Conservation (phyloP, 2,329 filamentous ascomycete genomes). For the Scytalidium lignicola region DNA sequence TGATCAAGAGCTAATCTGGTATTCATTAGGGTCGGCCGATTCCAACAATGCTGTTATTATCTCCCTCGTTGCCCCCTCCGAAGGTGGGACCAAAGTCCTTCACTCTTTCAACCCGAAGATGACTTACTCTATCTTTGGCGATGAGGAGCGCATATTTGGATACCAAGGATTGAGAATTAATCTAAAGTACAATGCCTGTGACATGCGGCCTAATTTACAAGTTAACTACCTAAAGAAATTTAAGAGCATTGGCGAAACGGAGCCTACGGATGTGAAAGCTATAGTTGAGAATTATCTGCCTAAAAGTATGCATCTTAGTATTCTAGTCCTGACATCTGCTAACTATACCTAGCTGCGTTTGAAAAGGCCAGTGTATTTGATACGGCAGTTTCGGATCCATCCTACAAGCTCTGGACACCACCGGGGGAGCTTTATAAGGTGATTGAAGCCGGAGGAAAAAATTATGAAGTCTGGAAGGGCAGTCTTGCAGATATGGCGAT, state of each 20-base stretch:
- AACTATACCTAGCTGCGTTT: slow-evolving; percentile 54
- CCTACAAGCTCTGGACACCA: slow-evolving; percentile 54
- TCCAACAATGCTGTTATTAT: slow-evolving; percentile 53
- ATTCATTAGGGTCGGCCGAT: slow-evolving; percentile 21
- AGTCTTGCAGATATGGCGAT: slow-evolving; percentile 66
- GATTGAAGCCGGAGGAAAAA: slow-evolving; percentile 55
- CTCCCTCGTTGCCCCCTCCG: slow-evolving; percentile 49
- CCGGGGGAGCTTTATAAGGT: slow-evolving; percentile 68
- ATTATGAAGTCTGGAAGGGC: slow-evolving; percentile 82
- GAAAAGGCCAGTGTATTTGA: slow-evolving; percentile 58
- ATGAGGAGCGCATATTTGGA: slow-evolving; percentile 88
- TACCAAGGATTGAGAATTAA: slow-evolving; percentile 77
- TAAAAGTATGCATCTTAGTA: slow-evolving; percentile 42
- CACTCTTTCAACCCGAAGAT: slow-evolving; percentile 77
- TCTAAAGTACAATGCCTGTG: slow-evolving; percentile 60
- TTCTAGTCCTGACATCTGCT: slow-evolving; percentile 1
- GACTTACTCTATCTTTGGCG: slow-evolving; percentile 88
- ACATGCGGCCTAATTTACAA: slow-evolving; percentile 73
- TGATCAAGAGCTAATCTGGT: slow-evolving; percentile 2
- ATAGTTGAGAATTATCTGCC: slow-evolving; percentile 56
- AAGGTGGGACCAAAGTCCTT: slow-evolving; percentile 48
- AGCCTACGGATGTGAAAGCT: slow-evolving; percentile 63
- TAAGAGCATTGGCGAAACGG: slow-evolving; percentile 59
- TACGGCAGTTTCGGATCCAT: slow-evolving; percentile 41
- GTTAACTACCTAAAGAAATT: slow-evolving; percentile 70